Conservation (phyloP, 1,284 basidiomycete species). For the Marasmius tenuissimus region DNA sequence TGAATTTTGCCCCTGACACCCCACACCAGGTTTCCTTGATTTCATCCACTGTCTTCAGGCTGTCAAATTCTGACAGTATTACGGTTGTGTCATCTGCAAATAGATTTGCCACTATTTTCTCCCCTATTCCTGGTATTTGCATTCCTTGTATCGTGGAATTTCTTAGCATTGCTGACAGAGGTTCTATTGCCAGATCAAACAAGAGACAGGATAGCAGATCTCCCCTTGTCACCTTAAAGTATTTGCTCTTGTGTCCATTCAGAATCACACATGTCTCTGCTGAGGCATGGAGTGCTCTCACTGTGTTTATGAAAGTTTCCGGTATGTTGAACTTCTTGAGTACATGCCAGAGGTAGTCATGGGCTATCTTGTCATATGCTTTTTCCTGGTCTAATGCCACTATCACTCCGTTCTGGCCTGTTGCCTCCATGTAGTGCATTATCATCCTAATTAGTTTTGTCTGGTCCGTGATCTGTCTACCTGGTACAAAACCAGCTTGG, state of each 20-base stretch:
- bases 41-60: constrained; percentile 3
- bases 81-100: constrained; percentile 20
- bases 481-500: constrained; percentile 25
- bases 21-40: constrained; percentile 20
- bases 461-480: constrained; percentile 19
- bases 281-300: constrained; percentile 18
- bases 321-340: constrained; percentile 15
- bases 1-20: constrained; percentile 23
- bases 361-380: constrained; percentile 13
- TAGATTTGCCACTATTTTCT: constrained; percentile 13
- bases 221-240: constrained; percentile 19
- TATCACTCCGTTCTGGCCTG: constrained; percentile 19
- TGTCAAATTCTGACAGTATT: constrained; percentile 13
- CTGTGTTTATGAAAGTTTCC: constrained; percentile 11
- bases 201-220: constrained; percentile 32
- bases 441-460: constrained; percentile 16
- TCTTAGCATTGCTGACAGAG: constrained; percentile 19
- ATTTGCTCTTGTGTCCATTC: constrained; percentile 14
- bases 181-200: constrained; percentile 29
- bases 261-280: constrained; percentile 20
- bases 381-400: constrained; percentile 23
- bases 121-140: constrained; percentile 7
- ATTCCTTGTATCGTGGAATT: constrained; percentile 19
- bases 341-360: constrained; percentile 22
- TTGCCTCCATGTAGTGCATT: constrained; percentile 19